Percentiles rank a stretch among this genome's conserved stretches.
These are phyloP conservation scores for Amylostereum chailletii DNA, from an alignment of 1,284 basidiomycete species.

Conservation along the genomic window DNA sequence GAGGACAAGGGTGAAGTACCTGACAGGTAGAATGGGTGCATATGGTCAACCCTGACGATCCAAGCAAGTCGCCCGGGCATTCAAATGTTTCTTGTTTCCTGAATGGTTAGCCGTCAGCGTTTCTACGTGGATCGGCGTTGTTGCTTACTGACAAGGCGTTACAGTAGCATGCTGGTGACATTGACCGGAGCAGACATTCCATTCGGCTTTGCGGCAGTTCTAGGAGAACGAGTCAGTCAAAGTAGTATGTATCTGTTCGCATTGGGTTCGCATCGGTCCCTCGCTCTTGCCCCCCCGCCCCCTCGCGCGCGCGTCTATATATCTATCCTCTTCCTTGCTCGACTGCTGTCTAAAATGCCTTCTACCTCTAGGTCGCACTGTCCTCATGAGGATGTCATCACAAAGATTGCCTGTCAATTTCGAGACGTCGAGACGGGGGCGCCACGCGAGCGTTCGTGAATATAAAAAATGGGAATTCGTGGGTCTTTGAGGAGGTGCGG, in stretches of 20 bases:
- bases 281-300: neutral
- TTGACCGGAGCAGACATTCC: conserved; percentile 90
- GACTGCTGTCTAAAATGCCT: neutral
- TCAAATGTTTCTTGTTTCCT: conserved; percentile 72
- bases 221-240: conserved; percentile 93
- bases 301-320: too few relatives aligned
- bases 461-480: conserved; percentile 93
- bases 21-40: conserved; percentile 87
- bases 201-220: conserved; percentile 72
- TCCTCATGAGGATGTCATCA: conserved; percentile 81
- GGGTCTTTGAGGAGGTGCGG: conserved; percentile 79
- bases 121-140: conserved; percentile 3
- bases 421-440: conserved; percentile 87
- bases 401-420: conserved; percentile 84
- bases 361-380: conserved; percentile 59
- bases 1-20: conserved; percentile 79
- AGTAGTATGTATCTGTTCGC: conserved; percentile 23
- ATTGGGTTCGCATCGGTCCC: neutral
- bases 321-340: conserved; percentile 5
- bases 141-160: conserved; percentile 3
- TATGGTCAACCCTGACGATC: conserved; percentile 85
- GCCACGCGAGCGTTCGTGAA: conserved; percentile 72
- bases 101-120: conserved; percentile 38
- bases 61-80: conserved; percentile 88
- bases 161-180: conserved; percentile 87